Evolutionary conservation across 2,329 filamentous ascomycete genomes (phyloP).

Genomic region (Fusarium multiceps): DNA sequence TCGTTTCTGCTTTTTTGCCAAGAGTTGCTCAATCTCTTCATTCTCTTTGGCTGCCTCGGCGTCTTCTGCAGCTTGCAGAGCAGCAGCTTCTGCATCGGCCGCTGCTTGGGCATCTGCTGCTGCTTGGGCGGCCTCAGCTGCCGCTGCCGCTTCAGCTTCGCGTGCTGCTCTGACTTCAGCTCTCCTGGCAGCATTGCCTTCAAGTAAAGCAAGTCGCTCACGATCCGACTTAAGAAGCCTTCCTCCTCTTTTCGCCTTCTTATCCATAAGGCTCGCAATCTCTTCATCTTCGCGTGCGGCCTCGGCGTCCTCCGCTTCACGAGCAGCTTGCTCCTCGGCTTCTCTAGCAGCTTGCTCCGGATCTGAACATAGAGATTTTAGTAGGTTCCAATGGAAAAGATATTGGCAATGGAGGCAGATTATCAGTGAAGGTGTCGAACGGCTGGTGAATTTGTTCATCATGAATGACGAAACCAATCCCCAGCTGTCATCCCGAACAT

Average conservation of each 20-base stretch:
- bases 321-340: slow-evolving; percentile 41
- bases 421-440: slow-evolving; percentile 54
- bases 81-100: slow-evolving; percentile 37
- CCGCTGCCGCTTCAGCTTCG: slow-evolving; percentile 21
- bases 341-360: slow-evolving; percentile 39
- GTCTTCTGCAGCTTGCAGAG: slow-evolving; percentile 48
- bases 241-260: slow-evolving; percentile 49
- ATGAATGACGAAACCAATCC: slow-evolving; percentile 56
- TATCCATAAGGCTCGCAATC: slow-evolving; percentile 55
- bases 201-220: slow-evolving; percentile 36
- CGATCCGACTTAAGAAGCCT: slow-evolving; percentile 38
- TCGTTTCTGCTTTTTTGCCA: slow-evolving; percentile 39
- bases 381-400: slow-evolving; percentile 59
- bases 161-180: slow-evolving; percentile 42
- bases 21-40: slow-evolving; percentile 32
- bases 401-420: slow-evolving; percentile 61
- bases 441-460: slow-evolving; percentile 59
- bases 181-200: slow-evolving; percentile 41
- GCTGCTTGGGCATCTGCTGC: slow-evolving; percentile 32
- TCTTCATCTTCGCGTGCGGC: slow-evolving; percentile 48
- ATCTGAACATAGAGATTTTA: slow-evolving; percentile 53
- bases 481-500: slow-evolving; percentile 59
- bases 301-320: slow-evolving; percentile 41
- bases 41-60: slow-evolving; percentile 43
- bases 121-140: slow-evolving; percentile 34